Base-by-base conservation (phyloP, 768 basidiomycete genomes). In the Mycena kentingensis region DNA sequence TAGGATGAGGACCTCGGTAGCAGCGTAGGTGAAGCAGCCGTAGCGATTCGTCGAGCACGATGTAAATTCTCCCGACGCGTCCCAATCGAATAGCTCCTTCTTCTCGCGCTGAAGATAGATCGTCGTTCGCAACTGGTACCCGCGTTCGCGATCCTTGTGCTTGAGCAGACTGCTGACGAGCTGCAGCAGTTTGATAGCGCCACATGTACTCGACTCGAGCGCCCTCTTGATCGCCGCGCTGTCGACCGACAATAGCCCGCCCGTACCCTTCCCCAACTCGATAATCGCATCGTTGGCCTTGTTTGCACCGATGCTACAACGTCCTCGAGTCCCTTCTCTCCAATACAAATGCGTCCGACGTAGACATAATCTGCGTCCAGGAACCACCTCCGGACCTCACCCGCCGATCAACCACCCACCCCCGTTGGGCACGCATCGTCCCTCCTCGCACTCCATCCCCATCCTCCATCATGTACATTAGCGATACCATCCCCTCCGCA, bases 141-240 rank as follows among this genome's bases (percentile, higher is more conserved):
- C 70, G 39, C 63, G 62, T 37, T 62, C 65, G 29, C 66, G 60
- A 29, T 63, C 60, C 46, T 63, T 64, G 57, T 72, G 56, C 19
- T 60, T 54, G 41, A 70, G 63, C 2, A 70, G 42, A 0, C 57
- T 45, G 4, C 68, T 68, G 3, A 64, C 51, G 21, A 67, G 62
- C 7, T 50, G 49, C 0, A 56, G 37, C 3, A 64, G 48, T 51
- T 69, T 67, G 8, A 66, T 59, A 3, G 60, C 66, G 8, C 67
- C 70, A 13, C 58, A 41, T 0, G 28, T 24, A 22, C 70, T 64
- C 3, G 49, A 47, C 16, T 67, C 57, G 8, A 60, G n/a, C 0
- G 64, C 66, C 3, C 49, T 43, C 26, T 54, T 46, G 10, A 49
- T 43, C 0, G 66, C 62, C 1, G 52, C 55, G n/a, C n/a, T n/a